Conservation (phyloP, 306 rosid species). For the Betula pendula region DNA sequence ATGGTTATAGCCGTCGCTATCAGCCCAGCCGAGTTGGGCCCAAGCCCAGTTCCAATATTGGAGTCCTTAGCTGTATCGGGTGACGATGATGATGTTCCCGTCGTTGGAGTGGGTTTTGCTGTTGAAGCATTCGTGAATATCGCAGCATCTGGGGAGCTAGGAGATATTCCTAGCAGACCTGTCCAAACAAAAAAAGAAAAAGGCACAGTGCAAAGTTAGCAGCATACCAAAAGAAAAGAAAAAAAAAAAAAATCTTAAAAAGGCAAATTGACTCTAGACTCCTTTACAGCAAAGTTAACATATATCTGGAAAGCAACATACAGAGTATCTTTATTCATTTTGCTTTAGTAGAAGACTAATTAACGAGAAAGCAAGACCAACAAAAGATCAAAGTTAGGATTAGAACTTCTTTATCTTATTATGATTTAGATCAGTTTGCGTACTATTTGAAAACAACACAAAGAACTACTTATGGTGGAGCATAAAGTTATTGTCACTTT, state of each 20-base stretch:
- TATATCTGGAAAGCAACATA: not conserved
- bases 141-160: constrained; percentile 76
- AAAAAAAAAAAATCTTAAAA: too few relatives aligned
- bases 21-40: constrained; percentile 21
- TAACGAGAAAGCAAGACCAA: not conserved
- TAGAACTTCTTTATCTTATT: not conserved
- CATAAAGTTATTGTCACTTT: not conserved
- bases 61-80: not conserved
- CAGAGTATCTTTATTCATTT: not conserved
- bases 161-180: constrained; percentile 70
- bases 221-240: not conserved
- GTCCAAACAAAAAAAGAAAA: constrained; percentile 17
- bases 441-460: too few relatives aligned
- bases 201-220: not conserved
- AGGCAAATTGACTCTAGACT: too few relatives aligned
- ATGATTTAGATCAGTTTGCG: not conserved
- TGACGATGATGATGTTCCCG: not conserved
- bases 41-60: constrained; percentile 26
- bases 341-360: not conserved
- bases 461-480: too few relatives aligned
- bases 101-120: not conserved
- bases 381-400: not conserved
- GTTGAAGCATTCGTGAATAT: constrained; percentile 53
- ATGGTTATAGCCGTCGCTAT: constrained; percentile 36
- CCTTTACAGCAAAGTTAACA: too few relatives aligned